These are phyloP conservation scores for Pouteria glomerata DNA, from an alignment of 148 eudicot species.

Conservation along the genomic window DNA sequence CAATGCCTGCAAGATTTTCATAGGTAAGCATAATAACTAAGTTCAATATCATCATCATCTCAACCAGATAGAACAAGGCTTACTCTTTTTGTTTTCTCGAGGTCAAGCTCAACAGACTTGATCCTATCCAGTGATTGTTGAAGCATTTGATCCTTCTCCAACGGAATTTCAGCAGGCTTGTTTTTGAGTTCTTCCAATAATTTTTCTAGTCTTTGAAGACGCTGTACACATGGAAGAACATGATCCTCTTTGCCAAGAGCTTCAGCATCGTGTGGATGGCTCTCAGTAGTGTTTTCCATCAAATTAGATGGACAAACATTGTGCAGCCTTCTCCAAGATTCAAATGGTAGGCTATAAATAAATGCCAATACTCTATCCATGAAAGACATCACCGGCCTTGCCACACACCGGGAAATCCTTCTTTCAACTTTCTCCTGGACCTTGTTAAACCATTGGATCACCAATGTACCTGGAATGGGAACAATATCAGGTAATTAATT, in stretches of 20 bases:
- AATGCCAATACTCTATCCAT: constrained; percentile 26
- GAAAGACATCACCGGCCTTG: constrained; percentile 29
- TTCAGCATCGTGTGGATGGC: constrained; percentile 22
- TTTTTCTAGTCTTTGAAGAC: constrained; percentile 54
- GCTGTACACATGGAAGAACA: constrained; percentile 47
- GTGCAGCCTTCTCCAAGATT: constrained; percentile 41
- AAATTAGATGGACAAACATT: constrained; percentile 34
- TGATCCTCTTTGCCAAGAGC: constrained; percentile 17
- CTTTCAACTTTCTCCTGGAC: constrained; percentile 33
- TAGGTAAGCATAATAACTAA: not conserved
- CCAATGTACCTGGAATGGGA: constrained; percentile 31
- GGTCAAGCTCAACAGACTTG: constrained; percentile 66
- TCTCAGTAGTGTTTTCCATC: constrained; percentile 26
- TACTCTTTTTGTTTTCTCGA: constrained; percentile 70
- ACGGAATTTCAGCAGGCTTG: constrained; percentile 57
- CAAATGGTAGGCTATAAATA: constrained; percentile 25
- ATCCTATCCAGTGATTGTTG: constrained; percentile 63
- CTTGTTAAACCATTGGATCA: constrained; percentile 20
- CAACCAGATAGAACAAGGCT: constrained; percentile 9
- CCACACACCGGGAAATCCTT: constrained; percentile 18
- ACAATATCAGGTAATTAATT: not conserved
- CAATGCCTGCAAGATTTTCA: constrained; percentile 34
- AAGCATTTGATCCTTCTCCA: constrained; percentile 63
- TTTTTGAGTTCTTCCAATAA: constrained; percentile 50
- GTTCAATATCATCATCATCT: constrained; percentile 1